Base-by-base conservation (phyloP, 192 early-diverging fungal species). In the Paraglomus occultum region DNA sequence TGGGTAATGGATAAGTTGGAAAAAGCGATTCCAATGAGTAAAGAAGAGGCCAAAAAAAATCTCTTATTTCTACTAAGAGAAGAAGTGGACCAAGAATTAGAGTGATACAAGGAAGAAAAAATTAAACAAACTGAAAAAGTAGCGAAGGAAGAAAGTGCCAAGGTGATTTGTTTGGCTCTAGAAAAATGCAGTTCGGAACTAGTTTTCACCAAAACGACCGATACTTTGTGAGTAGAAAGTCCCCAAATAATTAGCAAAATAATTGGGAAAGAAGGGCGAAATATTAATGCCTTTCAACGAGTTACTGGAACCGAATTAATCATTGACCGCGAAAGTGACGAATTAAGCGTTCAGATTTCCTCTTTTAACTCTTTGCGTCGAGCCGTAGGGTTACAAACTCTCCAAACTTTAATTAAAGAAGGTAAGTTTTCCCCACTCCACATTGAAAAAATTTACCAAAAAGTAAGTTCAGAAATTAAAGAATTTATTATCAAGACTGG, bases 281-380 rank as follows among this genome's bases (percentile, higher is more conserved):
- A 58, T 58, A 40, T 58, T 58, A 58, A 40, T 11, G 55, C 11
- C 42, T 58, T 58, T 58, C 55, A n/a, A 9, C 5, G 31, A 58
- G 42, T 58, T 39, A 58, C 55, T 31, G 55, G 55, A 1, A 11
- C 31, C 0, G 55, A 58, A 58, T 8, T 58, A 38, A 58, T 58
- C 38, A 58, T 58, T 58, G 55, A 58, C 11, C 22, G 10, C n/a
- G 55, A 58, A 40, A 40, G 6, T 7, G 55, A 40, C 1, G 38
- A 58, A 2, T 1, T 40, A 5, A 58, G 6, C 31, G n/a, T 58
- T 58, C 31, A 58, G 42, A 39, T 58, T 58, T 58, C 55, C 5
- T 58, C 55, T 58, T 58, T 58, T 12, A 58, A 58, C 12, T 58
- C 55, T 40, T 58, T 58, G 15, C 55, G 55, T 0, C 18, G 55